Percentiles rank a stretch among this genome's conserved stretches.
Conservation (phyloP, 78 protist species). For the Dictyostelium discoideum region dicty_2.7 NC_007088.5:7995001-7995500, state of each 20-base stretch:
- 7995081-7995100: slow-evolving; percentile 94
- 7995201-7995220: slow-evolving; percentile 79
- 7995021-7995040: slow-evolving; percentile 84
- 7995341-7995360: slow-evolving; percentile 92
- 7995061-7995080: slow-evolving; percentile 85
- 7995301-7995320: slow-evolving; percentile 4
- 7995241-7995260: slow-evolving; percentile 52
- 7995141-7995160: slow-evolving; percentile 60
- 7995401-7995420: slow-evolving; percentile 73
- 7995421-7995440: slow-evolving; percentile 50
- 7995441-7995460: not conserved
- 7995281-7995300: slow-evolving; percentile 53
- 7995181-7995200: slow-evolving; percentile 94
- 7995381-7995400: slow-evolving; percentile 75
- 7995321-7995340: slow-evolving; percentile 28
- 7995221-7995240: slow-evolving; percentile 50
- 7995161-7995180: slow-evolving; percentile 77
- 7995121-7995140: slow-evolving; percentile 63
- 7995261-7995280: slow-evolving; percentile 31
- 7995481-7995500: slow-evolving; percentile 86
- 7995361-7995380: slow-evolving; percentile 86
- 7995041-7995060: slow-evolving; percentile 74
- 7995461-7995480: slow-evolving; percentile 75
- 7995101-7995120: slow-evolving; percentile 88
- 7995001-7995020: slow-evolving; percentile 30